Percentiles rank a stretch among this genome's conserved stretches.
phyloP scores from a whole-genome alignment of 1,139 yeast genomes.

The Hemisphaericaspora xylofermentans region DNA sequence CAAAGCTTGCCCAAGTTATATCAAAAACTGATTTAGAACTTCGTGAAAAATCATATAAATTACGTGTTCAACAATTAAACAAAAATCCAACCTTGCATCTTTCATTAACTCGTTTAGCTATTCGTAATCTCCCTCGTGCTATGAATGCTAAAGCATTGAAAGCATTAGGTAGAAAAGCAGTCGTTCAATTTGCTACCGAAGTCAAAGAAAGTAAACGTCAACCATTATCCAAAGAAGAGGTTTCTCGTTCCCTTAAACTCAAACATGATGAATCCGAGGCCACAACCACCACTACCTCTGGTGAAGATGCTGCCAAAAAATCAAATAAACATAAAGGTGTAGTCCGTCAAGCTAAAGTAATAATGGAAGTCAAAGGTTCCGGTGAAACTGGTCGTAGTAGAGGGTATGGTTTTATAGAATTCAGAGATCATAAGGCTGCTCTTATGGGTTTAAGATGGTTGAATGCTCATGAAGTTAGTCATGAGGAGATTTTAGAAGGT shows the following conservation, averaged over 20 bases:
- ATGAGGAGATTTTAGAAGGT: conserved; percentile 70
- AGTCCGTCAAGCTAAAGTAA: conserved; percentile 88
- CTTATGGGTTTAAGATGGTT: conserved; percentile 97
- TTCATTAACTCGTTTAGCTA: conserved; percentile 89
- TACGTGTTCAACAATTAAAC: conserved; percentile 86
- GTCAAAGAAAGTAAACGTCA: conserved; percentile 75
- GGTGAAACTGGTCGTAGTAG: conserved; percentile 89
- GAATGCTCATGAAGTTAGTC: conserved; percentile 84
- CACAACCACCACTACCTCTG: conserved; percentile 15
- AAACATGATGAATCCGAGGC: conserved; percentile 38
- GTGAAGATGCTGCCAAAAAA: conserved; percentile 48
- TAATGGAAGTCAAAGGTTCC: conserved; percentile 86
- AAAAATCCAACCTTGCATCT: conserved; percentile 89
- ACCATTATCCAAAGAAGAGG: conserved; percentile 86
- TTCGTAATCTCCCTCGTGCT: conserved; percentile 89
- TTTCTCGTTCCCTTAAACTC: conserved; percentile 70
- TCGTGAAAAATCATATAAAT: conserved; percentile 82
- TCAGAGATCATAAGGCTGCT: conserved; percentile 88
- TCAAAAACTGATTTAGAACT: conserved; percentile 77
- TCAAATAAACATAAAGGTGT: conserved; percentile 82
- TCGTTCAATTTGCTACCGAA: conserved; percentile 93
- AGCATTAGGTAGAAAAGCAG: conserved; percentile 91
- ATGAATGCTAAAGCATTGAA: conserved; percentile 86
- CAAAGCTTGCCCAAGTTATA: conserved; percentile 72
- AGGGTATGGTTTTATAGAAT: conserved; percentile 96